A percentile compares a stretch with the other conserved stretches of the same genome.
phyloP scores from a whole-genome alignment of 1,139 yeast species.

The Yamadazyma diddensiae region DNA sequence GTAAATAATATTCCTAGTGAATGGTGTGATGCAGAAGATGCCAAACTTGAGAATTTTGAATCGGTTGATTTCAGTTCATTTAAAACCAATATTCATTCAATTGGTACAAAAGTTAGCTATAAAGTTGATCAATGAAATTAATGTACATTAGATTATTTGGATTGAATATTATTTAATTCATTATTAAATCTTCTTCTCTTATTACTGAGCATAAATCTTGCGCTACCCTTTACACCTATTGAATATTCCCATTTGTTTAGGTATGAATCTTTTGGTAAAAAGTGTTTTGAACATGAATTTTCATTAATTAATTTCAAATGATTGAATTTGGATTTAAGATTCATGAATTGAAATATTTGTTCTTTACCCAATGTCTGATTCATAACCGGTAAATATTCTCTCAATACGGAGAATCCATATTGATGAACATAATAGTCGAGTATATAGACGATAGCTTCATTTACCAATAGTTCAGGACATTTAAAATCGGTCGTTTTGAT shows the following conservation, averaged over 20 bases:
- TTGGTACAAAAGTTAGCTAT: slow-evolving; percentile 78
- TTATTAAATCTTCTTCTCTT: slow-evolving; percentile 43
- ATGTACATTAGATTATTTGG: slow-evolving; percentile 2
- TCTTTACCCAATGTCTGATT: slow-evolving; percentile 41
- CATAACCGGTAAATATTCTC: slow-evolving; percentile 27
- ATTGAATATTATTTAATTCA: slow-evolving; percentile 14
- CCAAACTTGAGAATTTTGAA: slow-evolving; percentile 54
- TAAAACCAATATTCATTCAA: slow-evolving; percentile 64
- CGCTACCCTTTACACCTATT: slow-evolving; percentile 44
- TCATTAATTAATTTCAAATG: slow-evolving; percentile 39
- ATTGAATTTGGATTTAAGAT: slow-evolving; percentile 42
- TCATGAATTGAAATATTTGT: slow-evolving; percentile 48
- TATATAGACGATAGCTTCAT: slow-evolving; percentile 59
- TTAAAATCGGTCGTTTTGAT: slow-evolving; percentile 30
- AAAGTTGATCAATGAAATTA: slow-evolving; percentile 23
- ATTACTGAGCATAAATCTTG: slow-evolving; percentile 55
- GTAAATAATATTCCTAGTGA: slow-evolving; percentile 63
- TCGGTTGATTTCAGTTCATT: slow-evolving; percentile 70
- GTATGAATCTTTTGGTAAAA: slow-evolving; percentile 43
- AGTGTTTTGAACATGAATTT: slow-evolving; percentile 33
- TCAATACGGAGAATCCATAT: slow-evolving; percentile 32
- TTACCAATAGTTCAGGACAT: slow-evolving; percentile 52
- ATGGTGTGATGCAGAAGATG: slow-evolving; percentile 78
- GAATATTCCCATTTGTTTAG: slow-evolving; percentile 48
- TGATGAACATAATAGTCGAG: slow-evolving; percentile 61